Percentiles rank a stretch among this genome's conserved stretches.
Conservation (phyloP, 345 rosid genomes). For the Eutrema japonicum region DNA sequence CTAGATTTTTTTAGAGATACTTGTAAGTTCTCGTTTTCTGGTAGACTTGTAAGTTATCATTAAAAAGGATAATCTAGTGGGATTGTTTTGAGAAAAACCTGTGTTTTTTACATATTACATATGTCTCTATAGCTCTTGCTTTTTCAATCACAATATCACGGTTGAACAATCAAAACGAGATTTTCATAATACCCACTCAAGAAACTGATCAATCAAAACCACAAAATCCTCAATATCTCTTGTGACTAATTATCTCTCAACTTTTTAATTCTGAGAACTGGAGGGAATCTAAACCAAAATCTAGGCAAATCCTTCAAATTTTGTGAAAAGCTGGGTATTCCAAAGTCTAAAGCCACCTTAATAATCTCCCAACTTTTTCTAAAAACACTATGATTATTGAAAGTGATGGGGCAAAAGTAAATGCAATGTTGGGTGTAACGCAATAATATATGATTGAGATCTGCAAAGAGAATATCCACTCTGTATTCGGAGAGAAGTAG, state of each 20-base stretch:
- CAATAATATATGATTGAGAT: constrained; percentile 36
- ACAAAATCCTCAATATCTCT: neutral
- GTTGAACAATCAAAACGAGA: neutral
- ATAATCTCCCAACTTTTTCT: constrained; percentile 8
- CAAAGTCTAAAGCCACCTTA: neutral
- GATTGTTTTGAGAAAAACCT: too few relatives aligned
- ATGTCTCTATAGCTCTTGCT: too few relatives aligned
- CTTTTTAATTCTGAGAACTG: too few relatives aligned
- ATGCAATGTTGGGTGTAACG: constrained; percentile 32
- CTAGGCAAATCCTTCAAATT: too few relatives aligned
- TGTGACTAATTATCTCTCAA: neutral
- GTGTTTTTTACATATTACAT: too few relatives aligned
- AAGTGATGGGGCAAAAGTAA: constrained; percentile 36
- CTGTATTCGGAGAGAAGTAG: constrained; percentile 29
- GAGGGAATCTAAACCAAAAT: neutral
- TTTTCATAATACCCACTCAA: neutral
- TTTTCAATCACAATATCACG: neutral
- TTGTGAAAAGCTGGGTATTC: neutral
- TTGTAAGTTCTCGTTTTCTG: too few relatives aligned
- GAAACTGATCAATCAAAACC: neutral
- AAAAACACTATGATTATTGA: neutral
- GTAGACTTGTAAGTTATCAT: too few relatives aligned
- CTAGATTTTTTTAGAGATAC: too few relatives aligned
- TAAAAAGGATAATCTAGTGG: too few relatives aligned
- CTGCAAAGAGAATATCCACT: constrained; percentile 42